phyloP scores from a whole-genome alignment of 331 rosid genomes.

The Quercus phellos region DNA sequence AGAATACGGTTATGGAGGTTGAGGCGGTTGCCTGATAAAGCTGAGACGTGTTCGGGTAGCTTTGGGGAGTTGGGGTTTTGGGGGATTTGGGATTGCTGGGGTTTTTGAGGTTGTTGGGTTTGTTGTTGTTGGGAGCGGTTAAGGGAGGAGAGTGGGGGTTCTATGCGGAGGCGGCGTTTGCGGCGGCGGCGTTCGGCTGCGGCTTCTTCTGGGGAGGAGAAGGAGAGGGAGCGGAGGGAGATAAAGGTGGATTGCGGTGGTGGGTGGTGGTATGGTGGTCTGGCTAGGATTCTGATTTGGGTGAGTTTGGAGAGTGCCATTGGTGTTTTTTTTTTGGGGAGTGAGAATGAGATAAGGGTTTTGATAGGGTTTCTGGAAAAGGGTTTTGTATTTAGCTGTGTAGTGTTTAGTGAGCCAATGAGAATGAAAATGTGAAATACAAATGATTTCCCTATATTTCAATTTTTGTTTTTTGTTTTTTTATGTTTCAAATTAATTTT shows the following conservation, averaged over 20 bases:
- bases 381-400: neutral
- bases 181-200: slow-evolving; percentile 91
- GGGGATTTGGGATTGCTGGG: slow-evolving; percentile 34
- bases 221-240: slow-evolving; percentile 64
- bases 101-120: slow-evolving; percentile 11
- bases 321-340: neutral
- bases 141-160: slow-evolving; percentile 78
- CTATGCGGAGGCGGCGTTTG: slow-evolving; percentile 85
- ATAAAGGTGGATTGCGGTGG: slow-evolving; percentile 12
- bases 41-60: slow-evolving; percentile 67
- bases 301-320: slow-evolving; percentile 62
- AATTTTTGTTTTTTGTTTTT: too few relatives aligned
- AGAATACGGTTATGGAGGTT: slow-evolving; percentile 70
- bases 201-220: slow-evolving; percentile 83
- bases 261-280: slow-evolving; percentile 24
- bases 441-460: too few relatives aligned
- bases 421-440: too few relatives aligned
- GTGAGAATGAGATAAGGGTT: neutral
- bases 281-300: slow-evolving; percentile 45
- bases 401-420: too few relatives aligned
- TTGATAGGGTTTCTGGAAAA: neutral
- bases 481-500: too few relatives aligned
- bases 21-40: slow-evolving; percentile 70
- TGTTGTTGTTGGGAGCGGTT: slow-evolving; percentile 41
- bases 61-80: slow-evolving; percentile 74